phyloP scores from a whole-genome alignment of 2,329 filamentous ascomycete genomes.

The Fusarium fracticaudum region DNA sequence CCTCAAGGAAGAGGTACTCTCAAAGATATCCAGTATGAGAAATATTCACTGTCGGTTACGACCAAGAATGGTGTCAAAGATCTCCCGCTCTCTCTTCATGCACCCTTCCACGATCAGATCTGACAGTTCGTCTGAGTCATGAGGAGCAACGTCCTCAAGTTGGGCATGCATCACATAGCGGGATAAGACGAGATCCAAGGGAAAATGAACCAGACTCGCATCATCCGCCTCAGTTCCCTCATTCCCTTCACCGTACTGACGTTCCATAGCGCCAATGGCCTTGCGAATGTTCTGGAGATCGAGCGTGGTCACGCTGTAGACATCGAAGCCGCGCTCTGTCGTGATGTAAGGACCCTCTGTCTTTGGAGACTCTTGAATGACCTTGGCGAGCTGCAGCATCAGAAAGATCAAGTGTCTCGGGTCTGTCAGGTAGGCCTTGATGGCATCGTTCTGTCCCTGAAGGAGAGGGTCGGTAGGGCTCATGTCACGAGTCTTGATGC shows the following conservation, averaged over 20 bases:
- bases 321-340: background rate
- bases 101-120: background rate
- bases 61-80: background rate
- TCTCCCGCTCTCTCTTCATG: background rate
- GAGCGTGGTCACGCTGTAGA: background rate
- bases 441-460: background rate
- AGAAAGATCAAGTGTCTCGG: background rate
- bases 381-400: background rate
- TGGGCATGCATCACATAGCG: accelerated
- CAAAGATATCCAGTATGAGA: background rate
- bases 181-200: background rate
- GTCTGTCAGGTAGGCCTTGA: background rate
- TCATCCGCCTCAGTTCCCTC: background rate
- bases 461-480: background rate
- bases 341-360: background rate
- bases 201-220: background rate
- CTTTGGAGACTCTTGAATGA: background rate
- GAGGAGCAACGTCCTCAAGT: background rate
- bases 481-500: background rate
- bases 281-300: background rate
- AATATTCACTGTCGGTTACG: background rate
- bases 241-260: background rate
- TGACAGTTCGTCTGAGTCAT: background rate
- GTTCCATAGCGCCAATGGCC: background rate
- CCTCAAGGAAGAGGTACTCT: accelerated